Conservation (phyloP, 1,284 basidiomycete species). For the Tetrapyrgos nigripes region DNA sequence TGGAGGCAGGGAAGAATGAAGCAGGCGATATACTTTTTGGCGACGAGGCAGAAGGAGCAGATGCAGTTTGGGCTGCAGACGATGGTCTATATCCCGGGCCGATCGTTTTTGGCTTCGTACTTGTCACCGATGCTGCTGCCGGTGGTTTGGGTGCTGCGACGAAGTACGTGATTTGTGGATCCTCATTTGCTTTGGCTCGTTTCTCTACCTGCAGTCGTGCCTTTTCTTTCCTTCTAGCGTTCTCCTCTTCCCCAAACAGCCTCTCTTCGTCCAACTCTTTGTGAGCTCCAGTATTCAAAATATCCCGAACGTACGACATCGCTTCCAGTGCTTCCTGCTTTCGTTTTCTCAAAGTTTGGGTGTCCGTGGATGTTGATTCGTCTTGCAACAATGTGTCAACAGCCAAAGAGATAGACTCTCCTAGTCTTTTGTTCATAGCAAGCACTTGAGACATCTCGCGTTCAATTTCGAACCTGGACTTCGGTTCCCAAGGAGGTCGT, state of each 20-base stretch:
- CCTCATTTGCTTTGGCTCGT: background rate
- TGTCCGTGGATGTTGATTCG: slow-evolving; percentile 49
- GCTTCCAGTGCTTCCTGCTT: slow-evolving; percentile 76
- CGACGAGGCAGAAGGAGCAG: slow-evolving; percentile 9
- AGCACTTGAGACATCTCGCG: slow-evolving; percentile 60
- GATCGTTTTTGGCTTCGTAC: slow-evolving; percentile 16
- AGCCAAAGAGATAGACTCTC: slow-evolving; percentile 73
- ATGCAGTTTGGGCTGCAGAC: slow-evolving; percentile 6
- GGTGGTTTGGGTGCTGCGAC: slow-evolving; percentile 21
- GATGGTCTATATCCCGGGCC: background rate
- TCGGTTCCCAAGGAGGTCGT: slow-evolving; percentile 69
- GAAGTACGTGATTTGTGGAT: slow-evolving; percentile 9
- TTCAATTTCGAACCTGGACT: slow-evolving; percentile 70
- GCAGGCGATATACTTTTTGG: slow-evolving; percentile 7
- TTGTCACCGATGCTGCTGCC: slow-evolving; percentile 21
- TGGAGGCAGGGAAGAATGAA: slow-evolving; percentile 5
- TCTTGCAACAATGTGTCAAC: slow-evolving; percentile 70
- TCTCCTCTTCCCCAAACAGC: slow-evolving; percentile 62
- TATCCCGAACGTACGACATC: slow-evolving; percentile 74
- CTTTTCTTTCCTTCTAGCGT: slow-evolving; percentile 28
- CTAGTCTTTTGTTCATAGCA: slow-evolving; percentile 62
- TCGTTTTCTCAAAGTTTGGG: slow-evolving; percentile 47
- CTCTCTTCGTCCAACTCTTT: slow-evolving; percentile 66
- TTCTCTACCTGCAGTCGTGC: slow-evolving; percentile 25
- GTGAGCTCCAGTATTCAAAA: slow-evolving; percentile 58